A percentile compares a stretch with the other conserved stretches of the same genome.
Evolutionary conservation across 2,329 filamentous ascomycete species (phyloP).

Genomic region (Xylaria sp.): DNA sequence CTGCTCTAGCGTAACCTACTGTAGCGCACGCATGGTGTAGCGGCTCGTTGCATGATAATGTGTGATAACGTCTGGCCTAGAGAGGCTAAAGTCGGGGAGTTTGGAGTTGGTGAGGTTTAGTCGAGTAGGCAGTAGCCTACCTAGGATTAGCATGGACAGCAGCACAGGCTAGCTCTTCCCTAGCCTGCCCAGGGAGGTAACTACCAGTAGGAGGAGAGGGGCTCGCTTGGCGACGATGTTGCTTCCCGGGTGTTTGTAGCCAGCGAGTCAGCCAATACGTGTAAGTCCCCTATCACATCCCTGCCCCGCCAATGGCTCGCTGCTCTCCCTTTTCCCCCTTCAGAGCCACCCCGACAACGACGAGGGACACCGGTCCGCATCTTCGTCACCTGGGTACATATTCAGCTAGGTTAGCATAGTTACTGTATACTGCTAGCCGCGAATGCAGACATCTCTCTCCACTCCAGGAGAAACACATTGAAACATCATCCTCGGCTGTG

Average conservation of each 20-base stretch:
- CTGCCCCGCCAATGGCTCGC: conserved; percentile 18
- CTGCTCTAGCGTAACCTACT: neutral
- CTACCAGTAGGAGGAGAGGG: neutral
- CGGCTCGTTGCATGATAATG: conserved; percentile 28
- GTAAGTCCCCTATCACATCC: conserved; percentile 20
- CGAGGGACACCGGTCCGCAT: conserved; percentile 13
- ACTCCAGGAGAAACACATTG: neutral
- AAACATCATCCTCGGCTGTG: neutral
- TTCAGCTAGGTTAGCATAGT: conserved; percentile 24
- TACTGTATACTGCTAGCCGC: neutral
- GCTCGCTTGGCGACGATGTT: neutral
- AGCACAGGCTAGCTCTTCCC: neutral
- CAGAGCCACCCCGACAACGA: conserved; percentile 3
- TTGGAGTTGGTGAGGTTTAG: neutral
- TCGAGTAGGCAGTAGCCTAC: neutral
- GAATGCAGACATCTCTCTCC: conserved; percentile 20
- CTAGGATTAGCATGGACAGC: neutral
- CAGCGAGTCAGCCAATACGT: neutral
- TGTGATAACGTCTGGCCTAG: conserved; percentile 8
- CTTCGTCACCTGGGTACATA: neutral
- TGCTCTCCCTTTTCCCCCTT: neutral
- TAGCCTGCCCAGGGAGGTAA: neutral
- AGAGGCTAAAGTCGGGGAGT: conserved; percentile 1
- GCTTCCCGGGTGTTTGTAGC: neutral
- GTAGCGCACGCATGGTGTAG: neutral